These are phyloP conservation scores for Ophiostoma australiae DNA, from an alignment of 2,329 filamentous ascomycete genomes.

Conservation along the genomic window DNA sequence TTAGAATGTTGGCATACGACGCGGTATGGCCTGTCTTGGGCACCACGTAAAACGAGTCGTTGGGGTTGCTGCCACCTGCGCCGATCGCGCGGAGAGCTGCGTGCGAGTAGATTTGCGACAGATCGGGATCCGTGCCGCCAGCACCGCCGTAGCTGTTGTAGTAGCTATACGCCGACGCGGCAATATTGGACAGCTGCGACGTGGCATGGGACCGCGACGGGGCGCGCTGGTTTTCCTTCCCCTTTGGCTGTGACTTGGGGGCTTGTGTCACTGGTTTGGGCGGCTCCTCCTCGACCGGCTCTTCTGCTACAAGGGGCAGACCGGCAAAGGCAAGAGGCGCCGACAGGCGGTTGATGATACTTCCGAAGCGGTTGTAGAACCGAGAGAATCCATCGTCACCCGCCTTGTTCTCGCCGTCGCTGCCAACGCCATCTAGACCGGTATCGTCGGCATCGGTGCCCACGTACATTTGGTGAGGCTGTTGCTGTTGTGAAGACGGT, in stretches of 20 bases:
- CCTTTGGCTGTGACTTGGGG: not conserved
- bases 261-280: not conserved
- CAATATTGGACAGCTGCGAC: conserved; percentile 29
- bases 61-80: conserved; percentile 43
- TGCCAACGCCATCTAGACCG: conserved; percentile 13
- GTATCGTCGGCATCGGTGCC: conserved; percentile 29
- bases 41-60: conserved; percentile 89
- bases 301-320: conserved; percentile 58
- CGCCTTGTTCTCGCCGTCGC: conserved; percentile 23
- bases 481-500: conserved; percentile 30
- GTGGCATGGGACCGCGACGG: conserved; percentile 16
- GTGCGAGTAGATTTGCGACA: conserved; percentile 77
- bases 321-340: conserved; percentile 90
- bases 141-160: conserved; percentile 5
- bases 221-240: not conserved
- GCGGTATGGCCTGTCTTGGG: conserved; percentile 86
- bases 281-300: not conserved
- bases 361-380: conserved; percentile 91
- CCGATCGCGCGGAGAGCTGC: conserved; percentile 76
- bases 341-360: conserved; percentile 79
- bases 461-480: conserved; percentile 34
- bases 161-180: conserved; percentile 22
- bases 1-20: conserved; percentile 86
- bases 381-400: conserved; percentile 77
- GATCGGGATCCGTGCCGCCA: conserved; percentile 60